Evolutionary conservation across 306 rosid species (phyloP).

Genomic region (Corylus heterophylla): DNA sequence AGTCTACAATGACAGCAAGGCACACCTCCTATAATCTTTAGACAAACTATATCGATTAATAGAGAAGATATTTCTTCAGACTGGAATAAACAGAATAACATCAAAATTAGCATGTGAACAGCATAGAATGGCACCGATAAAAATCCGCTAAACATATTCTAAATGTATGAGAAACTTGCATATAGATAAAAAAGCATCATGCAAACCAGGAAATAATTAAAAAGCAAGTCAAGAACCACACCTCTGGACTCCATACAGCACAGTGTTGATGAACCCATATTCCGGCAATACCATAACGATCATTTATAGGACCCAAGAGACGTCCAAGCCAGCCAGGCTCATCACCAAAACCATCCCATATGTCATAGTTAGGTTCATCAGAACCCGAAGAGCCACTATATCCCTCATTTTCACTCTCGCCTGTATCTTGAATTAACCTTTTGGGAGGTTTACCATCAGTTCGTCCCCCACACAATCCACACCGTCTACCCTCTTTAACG

Average conservation of each 20-base stretch:
- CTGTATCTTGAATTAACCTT: constrained; percentile 61
- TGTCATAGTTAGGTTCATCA: constrained; percentile 78
- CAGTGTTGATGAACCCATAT: constrained; percentile 99
- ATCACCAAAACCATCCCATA: constrained; percentile 95
- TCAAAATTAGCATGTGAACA: background rate
- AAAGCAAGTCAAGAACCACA: constrained; percentile 37
- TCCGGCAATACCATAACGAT: constrained; percentile 89
- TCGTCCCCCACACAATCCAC: constrained; percentile 98
- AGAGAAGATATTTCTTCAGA: background rate
- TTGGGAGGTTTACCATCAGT: constrained; percentile 88
- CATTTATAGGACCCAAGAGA: constrained; percentile 89
- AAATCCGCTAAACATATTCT: constrained; percentile 24
- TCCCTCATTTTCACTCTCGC: constrained; percentile 85
- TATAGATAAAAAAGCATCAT: constrained; percentile 14
- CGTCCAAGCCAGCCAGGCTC: constrained; percentile 97
- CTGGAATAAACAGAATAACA: background rate
- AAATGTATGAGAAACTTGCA: constrained; percentile 19
- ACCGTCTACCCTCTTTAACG: constrained; percentile 79
- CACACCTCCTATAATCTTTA: background rate
- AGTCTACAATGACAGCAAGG: background rate
- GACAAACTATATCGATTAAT: background rate
- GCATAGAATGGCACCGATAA: constrained; percentile 18
- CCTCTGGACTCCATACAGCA: constrained; percentile 99
- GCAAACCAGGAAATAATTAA: constrained; percentile 25
- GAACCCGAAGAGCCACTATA: constrained; percentile 80